Evolutionary conservation across 805 yeast species (phyloP).

Genomic region (Nakazawaea sp.): DNA sequence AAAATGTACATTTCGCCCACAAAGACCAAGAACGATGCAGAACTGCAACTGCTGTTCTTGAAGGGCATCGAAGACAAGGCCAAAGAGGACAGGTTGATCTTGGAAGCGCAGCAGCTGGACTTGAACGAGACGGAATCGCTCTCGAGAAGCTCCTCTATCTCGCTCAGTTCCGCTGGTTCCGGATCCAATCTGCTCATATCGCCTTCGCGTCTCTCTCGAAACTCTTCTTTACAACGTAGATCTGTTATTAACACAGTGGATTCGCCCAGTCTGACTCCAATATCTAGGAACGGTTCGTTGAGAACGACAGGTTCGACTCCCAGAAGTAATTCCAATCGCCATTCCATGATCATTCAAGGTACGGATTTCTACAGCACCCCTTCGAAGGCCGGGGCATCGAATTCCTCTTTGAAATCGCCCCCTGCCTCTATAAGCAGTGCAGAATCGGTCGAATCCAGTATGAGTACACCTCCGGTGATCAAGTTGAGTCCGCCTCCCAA

Average conservation of each 20-base stretch:
- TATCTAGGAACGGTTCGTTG: neutral
- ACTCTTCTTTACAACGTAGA: constrained; percentile 3
- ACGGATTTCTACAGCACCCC: neutral
- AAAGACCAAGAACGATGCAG: constrained; percentile 18
- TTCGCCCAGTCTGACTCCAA: too few relatives aligned
- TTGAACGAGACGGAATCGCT: constrained; percentile 7
- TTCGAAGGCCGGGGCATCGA: neutral
- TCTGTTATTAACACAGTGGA: neutral
- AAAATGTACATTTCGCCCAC: constrained; percentile 19
- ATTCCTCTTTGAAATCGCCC: neutral
- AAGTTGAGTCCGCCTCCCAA: too few relatives aligned
- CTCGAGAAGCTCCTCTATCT: constrained; percentile 15
- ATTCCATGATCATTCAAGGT: neutral
- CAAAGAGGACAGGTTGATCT: constrained; percentile 17
- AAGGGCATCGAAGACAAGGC: constrained; percentile 18
- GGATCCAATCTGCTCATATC: too few relatives aligned
- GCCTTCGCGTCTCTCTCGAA: neutral
- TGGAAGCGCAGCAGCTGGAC: constrained; percentile 18
- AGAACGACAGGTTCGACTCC: neutral
- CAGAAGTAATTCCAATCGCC: neutral
- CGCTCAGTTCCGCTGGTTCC: constrained; percentile 11
- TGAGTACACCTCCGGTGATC: neutral
- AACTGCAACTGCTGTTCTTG: constrained; percentile 18
- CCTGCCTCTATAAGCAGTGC: neutral
- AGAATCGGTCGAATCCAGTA: neutral